Evolutionary conservation across 768 basidiomycete genomes (phyloP).

Genomic region (Steccherinum ochraceum): DNA sequence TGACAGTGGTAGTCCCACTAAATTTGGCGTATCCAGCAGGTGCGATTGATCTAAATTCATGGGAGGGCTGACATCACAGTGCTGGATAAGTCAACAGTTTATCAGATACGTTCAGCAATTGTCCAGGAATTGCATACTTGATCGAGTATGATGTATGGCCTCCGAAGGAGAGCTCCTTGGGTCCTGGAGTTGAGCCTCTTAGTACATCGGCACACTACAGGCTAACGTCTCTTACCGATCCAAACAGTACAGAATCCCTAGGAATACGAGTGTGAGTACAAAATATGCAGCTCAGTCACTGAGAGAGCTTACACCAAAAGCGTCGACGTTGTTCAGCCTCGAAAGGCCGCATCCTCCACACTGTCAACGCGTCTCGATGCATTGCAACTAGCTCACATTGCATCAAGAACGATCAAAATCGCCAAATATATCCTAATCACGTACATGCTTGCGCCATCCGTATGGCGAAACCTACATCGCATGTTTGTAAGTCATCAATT

Average conservation of each 20-base stretch:
- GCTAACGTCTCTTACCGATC: constrained; percentile 10
- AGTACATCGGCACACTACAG: background rate
- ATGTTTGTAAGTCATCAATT: no score
- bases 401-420: background rate
- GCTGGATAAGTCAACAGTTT: constrained; percentile 8
- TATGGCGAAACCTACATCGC: constrained; percentile 10
- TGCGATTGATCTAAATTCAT: constrained; percentile 17
- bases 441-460: constrained; percentile 19
- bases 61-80: constrained; percentile 15
- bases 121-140: constrained; percentile 9
- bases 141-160: constrained; percentile 18
- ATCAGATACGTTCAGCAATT: no score
- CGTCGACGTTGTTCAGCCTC: constrained; percentile 17
- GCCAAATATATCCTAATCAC: background rate
- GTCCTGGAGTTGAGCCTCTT: constrained; percentile 1
- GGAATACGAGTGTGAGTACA: no score
- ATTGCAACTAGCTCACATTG: constrained; percentile 11
- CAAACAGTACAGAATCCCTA: constrained; percentile 15
- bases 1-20: constrained; percentile 14
- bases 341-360: constrained; percentile 16
- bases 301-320: constrained; percentile 16
- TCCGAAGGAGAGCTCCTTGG: constrained; percentile 12
- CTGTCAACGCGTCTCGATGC: constrained; percentile 16
- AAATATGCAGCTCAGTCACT: no score
- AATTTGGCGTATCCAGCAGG: constrained; percentile 7